phyloP scores from a whole-genome alignment of 306 rosid species.

The Pachyrhizus erosus region DNA sequence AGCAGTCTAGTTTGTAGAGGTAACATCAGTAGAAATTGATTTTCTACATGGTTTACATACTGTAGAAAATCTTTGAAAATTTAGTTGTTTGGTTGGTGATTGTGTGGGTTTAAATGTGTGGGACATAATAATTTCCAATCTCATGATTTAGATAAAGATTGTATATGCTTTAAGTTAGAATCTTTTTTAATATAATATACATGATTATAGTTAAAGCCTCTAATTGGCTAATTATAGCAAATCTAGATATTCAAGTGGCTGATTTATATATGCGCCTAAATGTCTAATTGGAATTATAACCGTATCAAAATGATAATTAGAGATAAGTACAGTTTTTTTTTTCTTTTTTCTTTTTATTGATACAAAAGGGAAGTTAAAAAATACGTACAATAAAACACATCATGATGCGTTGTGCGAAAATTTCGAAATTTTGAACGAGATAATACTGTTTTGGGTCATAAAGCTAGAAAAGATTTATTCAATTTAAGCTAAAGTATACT shows the following conservation, averaged over 20 bases:
- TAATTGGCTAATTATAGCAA: not conserved
- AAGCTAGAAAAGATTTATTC: not conserved
- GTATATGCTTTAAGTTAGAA: constrained; percentile 35
- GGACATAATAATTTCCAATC: constrained; percentile 19
- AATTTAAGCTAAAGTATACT: not conserved
- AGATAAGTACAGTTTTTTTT: not conserved
- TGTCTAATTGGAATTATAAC: not conserved
- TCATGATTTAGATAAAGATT: constrained; percentile 32
- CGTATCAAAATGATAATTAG: not conserved
- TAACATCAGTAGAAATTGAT: constrained; percentile 3
- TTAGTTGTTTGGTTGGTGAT: not conserved
- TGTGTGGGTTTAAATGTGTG: constrained; percentile 15
- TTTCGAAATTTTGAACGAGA: not conserved
- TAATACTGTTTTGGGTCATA: not conserved
- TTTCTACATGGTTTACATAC: not conserved
- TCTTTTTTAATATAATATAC: not conserved
- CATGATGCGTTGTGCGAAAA: not conserved
- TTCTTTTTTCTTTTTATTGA: too few species aligned
- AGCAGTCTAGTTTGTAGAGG: constrained; percentile 20
- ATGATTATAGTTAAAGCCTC: not conserved
- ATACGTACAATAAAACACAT: not conserved
- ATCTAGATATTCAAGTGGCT: not conserved
- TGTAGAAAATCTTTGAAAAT: constrained; percentile 16
- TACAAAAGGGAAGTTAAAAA: not conserved
- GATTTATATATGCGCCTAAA: not conserved